These are phyloP conservation scores for Saturnispora bothae DNA, from an alignment of 805 yeast species.

Conservation along the genomic window DNA sequence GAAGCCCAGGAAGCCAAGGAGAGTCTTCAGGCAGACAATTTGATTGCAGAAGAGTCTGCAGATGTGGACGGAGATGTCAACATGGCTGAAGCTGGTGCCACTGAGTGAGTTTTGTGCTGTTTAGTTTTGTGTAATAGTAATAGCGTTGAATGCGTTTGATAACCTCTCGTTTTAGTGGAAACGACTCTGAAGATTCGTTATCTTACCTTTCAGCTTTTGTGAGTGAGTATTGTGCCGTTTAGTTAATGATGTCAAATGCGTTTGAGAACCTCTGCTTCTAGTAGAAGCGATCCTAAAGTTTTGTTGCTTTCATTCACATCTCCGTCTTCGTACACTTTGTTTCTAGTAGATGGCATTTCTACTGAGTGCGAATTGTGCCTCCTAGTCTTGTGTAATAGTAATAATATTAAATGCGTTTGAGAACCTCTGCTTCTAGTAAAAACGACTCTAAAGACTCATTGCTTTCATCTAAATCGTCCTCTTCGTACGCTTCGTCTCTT, in stretches of 20 bases:
- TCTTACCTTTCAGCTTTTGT: too few relatives aligned
- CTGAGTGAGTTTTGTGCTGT: too few relatives aligned
- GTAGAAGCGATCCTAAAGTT: too few relatives aligned
- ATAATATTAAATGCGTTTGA: not conserved
- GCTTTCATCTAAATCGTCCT: slow-evolving; percentile 6
- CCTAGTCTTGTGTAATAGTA: not conserved
- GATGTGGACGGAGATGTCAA: slow-evolving; percentile 4
- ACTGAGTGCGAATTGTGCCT: too few relatives aligned
- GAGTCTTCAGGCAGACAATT: too few relatives aligned
- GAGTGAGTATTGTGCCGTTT: too few relatives aligned
- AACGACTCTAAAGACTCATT: slow-evolving; percentile 19
- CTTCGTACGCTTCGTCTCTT: not conserved
- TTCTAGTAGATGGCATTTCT: too few relatives aligned
- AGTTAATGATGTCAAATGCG: too few relatives aligned
- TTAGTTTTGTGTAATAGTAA: not conserved
- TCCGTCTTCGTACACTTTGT: not conserved
- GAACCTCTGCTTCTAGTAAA: slow-evolving; percentile 13
- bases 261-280: too few relatives aligned
- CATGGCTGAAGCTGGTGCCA: not conserved
- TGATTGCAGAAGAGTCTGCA: not conserved
- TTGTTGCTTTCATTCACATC: slow-evolving; percentile 7
- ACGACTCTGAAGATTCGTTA: slow-evolving; percentile 19
- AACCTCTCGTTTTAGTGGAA: slow-evolving; percentile 15
- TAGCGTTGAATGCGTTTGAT: not conserved
- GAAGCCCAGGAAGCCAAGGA: not conserved